phyloP scores from a whole-genome alignment of 1,139 yeast genomes.

The Suhomyces bokatorum region DNA sequence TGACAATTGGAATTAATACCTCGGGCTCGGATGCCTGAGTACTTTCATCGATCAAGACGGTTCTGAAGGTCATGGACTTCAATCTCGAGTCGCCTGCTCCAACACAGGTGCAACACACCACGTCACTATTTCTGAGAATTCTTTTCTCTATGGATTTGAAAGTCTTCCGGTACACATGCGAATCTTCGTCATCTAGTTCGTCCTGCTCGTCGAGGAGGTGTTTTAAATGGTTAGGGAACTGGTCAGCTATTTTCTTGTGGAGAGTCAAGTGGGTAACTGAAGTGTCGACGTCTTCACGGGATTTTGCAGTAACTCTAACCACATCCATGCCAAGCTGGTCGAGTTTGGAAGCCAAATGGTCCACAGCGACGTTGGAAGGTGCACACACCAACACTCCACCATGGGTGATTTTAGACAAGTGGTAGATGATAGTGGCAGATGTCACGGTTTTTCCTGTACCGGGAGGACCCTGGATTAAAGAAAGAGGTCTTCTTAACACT shows the following conservation, averaged over 20 bases:
- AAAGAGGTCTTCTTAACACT: constrained; percentile 72
- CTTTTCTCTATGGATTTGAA: constrained; percentile 50
- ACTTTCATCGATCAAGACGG: constrained; percentile 87
- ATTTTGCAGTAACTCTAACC: constrained; percentile 72
- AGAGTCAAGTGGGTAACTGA: constrained; percentile 55
- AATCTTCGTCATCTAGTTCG: constrained; percentile 56
- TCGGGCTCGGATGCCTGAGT: constrained; percentile 96
- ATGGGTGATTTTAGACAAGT: constrained; percentile 58
- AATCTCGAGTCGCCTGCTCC: constrained; percentile 84
- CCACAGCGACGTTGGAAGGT: constrained; percentile 94
- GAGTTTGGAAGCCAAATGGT: constrained; percentile 79
- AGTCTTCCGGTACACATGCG: constrained; percentile 41
- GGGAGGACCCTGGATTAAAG: constrained; percentile 97
- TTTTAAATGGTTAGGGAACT: constrained; percentile 57
- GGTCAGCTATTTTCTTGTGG: constrained; percentile 46
- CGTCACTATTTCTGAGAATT: constrained; percentile 63
- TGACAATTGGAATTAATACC: constrained; percentile 81
- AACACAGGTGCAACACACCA: constrained; percentile 88
- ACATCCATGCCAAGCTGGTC: constrained; percentile 69
- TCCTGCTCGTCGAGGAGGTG: constrained; percentile 59
- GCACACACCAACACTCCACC: constrained; percentile 82
- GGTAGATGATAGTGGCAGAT: constrained; percentile 85
- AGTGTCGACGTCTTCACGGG: constrained; percentile 79
- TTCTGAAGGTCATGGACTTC: constrained; percentile 55
- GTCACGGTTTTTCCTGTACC: constrained; percentile 97